Evolutionary conservation across 352 stramenopile genomes (phyloP), one percentile per base, ranked within the genome.

Genomic region (Globisporangium uncinulatum): DNA sequence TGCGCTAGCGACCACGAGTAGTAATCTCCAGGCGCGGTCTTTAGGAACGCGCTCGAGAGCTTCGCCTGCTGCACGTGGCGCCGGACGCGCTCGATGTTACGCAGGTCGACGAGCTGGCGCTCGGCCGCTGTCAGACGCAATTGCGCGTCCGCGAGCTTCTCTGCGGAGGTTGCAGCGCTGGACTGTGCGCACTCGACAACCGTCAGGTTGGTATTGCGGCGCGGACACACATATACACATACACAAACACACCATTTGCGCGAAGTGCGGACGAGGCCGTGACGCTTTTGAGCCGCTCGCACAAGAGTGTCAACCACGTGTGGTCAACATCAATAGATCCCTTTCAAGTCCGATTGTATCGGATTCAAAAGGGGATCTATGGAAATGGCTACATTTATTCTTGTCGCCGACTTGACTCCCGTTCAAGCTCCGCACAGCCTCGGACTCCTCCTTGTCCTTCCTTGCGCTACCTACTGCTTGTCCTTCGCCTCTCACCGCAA

Each of bases 1-100:
- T 90, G 76, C 11, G 54, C 51, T 9, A 94, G 66, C 37, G 62
- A 68, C 84, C 84, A 94, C 59, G 72, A 65, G 67, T 94, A 92
- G 63, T 94, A 94, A 51, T 87, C 73, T 17, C 52, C 62, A 0
- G 84, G 80, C 7, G 79, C 76, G 20, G 72, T 83, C 54, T 92
- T 83, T 46, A 94, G 72, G 50, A 63, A 75, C 14, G 76, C 79
- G 46, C 82, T 92, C 39, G 70, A 55, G 55, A 89, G 67, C 34
- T 76, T 75, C 19, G 39, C 31, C 54, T 70, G 61, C 32, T 65
- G 51, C 43, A 78, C 44, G 46, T 72, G 63, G 11, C 11, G 32
- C 34, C 70, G 48, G 34, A 74, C 59, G 41, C 52, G 51, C 36
- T 31, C 51, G 14, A 65, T 52, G 59, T 53, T 48, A 37, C 59